Evolutionary conservation across 2,329 filamentous ascomycete species (phyloP), one percentile per base, ranked within the genome.

Genomic region (Colletotrichum tropicale): DNA sequence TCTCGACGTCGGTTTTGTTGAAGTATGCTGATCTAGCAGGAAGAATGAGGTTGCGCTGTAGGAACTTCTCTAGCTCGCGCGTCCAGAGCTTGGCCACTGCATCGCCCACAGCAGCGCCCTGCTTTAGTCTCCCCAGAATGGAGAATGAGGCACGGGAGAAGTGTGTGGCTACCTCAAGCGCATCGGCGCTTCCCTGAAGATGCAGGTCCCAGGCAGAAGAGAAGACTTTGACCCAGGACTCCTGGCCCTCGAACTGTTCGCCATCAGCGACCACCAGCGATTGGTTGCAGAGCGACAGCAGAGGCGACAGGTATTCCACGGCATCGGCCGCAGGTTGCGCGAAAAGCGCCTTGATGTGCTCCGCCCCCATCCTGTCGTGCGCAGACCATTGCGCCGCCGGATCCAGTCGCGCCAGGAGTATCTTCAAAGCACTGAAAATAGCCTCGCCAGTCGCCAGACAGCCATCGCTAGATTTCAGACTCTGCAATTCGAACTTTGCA

Each of bases 341-440:
- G 80, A 92, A 92, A 8, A 92, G 84, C 6, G 90, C 90, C 78
- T 88, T 89, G 78, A 92, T 87, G 76, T 92, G 90, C 79, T 92
- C 90, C 3, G 88, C 88, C 18, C 91, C 91, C 78, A 91, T 90
- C 68, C 82, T 86, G 78, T 87, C 85, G 75, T 86, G 86, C 15
- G 86, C 84, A 12, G 84, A 84, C 28, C 81, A 80, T 4, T 78
- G 80, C 6, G 80, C 78, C 9, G 81, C 80, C 16, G 81, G 80
- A 36, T 86, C 84, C 7, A 89, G 84, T 24, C 89, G 87, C 2
- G 81, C 80, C n/a, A 92, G 77, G 6, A 92, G 84, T 8, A 83
- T 83, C 13, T 81, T 83, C 1, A 92, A 78, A 3, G 89, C 85
- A 9, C 80, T 81, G 26, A 92, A 89, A 0, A 92, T 71, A 6